Evolutionary conservation across 108 stramenopile genomes (phyloP).

Genomic region (Phaeodactylum tricornutum): DNA sequence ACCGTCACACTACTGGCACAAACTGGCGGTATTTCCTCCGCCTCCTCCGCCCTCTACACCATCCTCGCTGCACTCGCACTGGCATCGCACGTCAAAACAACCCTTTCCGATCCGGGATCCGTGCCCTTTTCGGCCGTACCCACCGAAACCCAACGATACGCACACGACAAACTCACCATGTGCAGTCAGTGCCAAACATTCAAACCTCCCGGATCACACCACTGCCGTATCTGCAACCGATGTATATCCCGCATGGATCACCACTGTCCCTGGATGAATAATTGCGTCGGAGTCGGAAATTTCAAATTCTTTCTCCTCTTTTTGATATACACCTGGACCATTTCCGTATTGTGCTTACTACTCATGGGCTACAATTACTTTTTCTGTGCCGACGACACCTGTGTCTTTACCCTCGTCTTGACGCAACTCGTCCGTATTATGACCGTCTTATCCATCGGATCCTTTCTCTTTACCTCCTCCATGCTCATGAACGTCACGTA

Average conservation of each 20-base stretch:
- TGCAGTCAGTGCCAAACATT: slow-evolving; percentile 94
- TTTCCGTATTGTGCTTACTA: slow-evolving; percentile 66
- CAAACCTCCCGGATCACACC: slow-evolving; percentile 94
- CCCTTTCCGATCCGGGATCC: slow-evolving; percentile 92
- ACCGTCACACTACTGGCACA: slow-evolving; percentile 68
- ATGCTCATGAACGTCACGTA: slow-evolving; percentile 88
- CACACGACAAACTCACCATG: slow-evolving; percentile 53
- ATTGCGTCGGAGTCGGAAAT: slow-evolving; percentile 91
- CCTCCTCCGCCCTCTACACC: slow-evolving; percentile 49
- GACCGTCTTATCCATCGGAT: slow-evolving; percentile 63
- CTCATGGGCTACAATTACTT: slow-evolving; percentile 85
- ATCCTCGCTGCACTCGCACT: slow-evolving; percentile 66
- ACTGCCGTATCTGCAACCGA: slow-evolving; percentile 96
- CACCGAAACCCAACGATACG: slow-evolving; percentile 56
- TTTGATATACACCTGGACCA: slow-evolving; percentile 84
- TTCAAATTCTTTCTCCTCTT: slow-evolving; percentile 96
- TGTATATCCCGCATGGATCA: slow-evolving; percentile 93
- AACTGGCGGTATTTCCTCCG: slow-evolving; percentile 55
- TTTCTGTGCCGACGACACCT: slow-evolving; percentile 71
- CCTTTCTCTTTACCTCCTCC: slow-evolving; percentile 77
- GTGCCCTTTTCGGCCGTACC: slow-evolving; percentile 82
- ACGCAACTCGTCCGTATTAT: slow-evolving; percentile 75
- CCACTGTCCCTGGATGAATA: slow-evolving; percentile 77
- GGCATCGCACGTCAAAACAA: slow-evolving; percentile 86
- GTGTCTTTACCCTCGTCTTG: slow-evolving; percentile 64